These are phyloP conservation scores for Rosa persica DNA, from an alignment of 306 rosid species.

Conservation along the genomic window DNA sequence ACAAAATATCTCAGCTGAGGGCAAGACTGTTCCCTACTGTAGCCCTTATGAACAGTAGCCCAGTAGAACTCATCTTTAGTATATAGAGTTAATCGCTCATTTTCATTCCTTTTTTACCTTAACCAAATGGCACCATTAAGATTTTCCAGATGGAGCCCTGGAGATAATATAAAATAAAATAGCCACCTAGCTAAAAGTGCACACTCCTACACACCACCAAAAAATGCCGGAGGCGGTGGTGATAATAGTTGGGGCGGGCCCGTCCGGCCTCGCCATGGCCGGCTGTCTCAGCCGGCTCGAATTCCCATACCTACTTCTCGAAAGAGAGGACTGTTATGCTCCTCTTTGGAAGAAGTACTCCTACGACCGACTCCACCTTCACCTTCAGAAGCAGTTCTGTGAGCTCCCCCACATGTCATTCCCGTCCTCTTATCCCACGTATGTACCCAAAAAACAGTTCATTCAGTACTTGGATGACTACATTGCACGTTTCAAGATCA, in stretches of 20 bases:
- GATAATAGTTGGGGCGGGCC: constrained; percentile 62
- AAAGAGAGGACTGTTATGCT: constrained; percentile 61
- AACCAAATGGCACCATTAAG: no score
- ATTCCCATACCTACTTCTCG: constrained; percentile 46
- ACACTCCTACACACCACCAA: constrained; percentile 1
- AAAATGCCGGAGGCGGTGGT: constrained; percentile 24
- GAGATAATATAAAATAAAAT: no score
- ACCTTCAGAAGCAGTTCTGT: constrained; percentile 48
- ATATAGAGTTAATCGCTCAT: no score
- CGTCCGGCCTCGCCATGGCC: constrained; percentile 57
- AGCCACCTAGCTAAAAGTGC: neutral
- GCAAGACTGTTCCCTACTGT: no score
- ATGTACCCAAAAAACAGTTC: constrained; percentile 48
- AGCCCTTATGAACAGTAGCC: no score
- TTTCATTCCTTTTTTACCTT: no score
- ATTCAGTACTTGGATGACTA: constrained; percentile 45
- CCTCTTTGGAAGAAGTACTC: constrained; percentile 62
- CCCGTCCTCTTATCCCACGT: constrained; percentile 44
- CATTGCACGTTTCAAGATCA: constrained; percentile 43
- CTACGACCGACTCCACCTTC: constrained; percentile 64
- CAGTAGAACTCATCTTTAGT: no score
- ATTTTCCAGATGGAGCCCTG: no score
- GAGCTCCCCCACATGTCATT: constrained; percentile 47
- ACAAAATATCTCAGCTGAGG: no score
- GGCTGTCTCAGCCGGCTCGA: constrained; percentile 42